Evolutionary conservation across 192 early-diverging fungal genomes (phyloP).

Genomic region (Gonapodya prolifera): DNA sequence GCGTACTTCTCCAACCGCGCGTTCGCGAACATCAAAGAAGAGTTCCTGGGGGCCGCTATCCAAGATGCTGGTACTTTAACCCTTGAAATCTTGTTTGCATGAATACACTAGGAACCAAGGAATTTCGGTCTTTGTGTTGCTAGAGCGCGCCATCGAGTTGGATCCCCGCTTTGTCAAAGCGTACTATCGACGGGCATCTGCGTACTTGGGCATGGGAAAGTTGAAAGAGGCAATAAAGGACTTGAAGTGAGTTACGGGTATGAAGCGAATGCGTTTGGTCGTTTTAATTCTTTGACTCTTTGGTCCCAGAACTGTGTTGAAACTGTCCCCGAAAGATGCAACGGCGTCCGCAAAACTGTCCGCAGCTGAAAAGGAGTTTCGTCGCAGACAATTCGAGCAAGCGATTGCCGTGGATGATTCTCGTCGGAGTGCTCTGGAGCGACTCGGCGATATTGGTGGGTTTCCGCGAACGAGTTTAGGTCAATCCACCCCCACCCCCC

Average conservation of each 20-base stretch:
- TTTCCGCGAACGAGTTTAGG: too few relatives aligned
- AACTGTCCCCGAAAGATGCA: slow-evolving; percentile 63
- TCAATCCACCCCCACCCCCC: too few relatives aligned
- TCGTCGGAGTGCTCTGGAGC: slow-evolving; percentile 32
- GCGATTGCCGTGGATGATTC: slow-evolving; percentile 65
- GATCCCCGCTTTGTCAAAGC: slow-evolving; percentile 81
- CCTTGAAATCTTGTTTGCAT: background rate
- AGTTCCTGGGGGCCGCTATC: slow-evolving; percentile 8
- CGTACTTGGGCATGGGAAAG: slow-evolving; percentile 71
- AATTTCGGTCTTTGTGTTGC: too few relatives aligned
- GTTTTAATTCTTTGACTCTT: background rate
- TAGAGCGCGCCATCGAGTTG: slow-evolving; percentile 47
- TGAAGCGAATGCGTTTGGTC: background rate
- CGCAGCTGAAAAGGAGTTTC: slow-evolving; percentile 85
- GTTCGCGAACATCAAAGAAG: slow-evolving; percentile 7
- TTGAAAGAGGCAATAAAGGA: slow-evolving; percentile 74
- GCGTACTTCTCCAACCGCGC: slow-evolving; percentile 3
- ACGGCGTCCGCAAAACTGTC: slow-evolving; percentile 64
- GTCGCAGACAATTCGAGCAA: slow-evolving; percentile 77
- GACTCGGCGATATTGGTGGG: slow-evolving; percentile 46
- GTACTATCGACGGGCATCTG: slow-evolving; percentile 86
- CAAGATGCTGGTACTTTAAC: slow-evolving; percentile 6
- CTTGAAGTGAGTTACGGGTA: slow-evolving; percentile 40
- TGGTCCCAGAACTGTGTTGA: slow-evolving; percentile 35
- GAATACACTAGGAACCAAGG: background rate